A percentile compares a stretch with the other conserved stretches of the same genome.
phyloP scores from a whole-genome alignment of 2,329 filamentous ascomycete genomes.

The Colletotrichum navitas region DNA sequence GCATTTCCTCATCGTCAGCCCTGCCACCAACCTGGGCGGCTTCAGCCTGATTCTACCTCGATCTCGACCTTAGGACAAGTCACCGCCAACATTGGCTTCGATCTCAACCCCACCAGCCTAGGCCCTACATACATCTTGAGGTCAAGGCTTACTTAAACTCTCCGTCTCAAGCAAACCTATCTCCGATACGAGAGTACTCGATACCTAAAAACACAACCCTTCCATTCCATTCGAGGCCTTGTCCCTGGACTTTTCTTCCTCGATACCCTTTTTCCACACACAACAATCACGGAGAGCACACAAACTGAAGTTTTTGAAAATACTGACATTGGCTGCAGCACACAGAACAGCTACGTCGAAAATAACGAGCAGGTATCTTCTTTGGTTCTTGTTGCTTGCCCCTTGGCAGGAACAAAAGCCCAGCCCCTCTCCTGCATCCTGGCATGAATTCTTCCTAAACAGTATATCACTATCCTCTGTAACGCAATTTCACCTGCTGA shows the following conservation, averaged over 20 bases:
- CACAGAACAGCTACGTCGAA: no score
- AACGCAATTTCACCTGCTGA: not conserved
- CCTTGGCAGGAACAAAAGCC: not conserved
- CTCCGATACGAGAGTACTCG: not conserved
- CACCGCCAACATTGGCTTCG: not conserved
- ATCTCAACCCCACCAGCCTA: not conserved
- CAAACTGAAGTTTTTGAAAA: not conserved
- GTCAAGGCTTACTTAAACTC: not conserved
- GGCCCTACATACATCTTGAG: not conserved
- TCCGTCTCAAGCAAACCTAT: not conserved
- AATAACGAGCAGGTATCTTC: not conserved
- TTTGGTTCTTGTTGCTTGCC: not conserved
- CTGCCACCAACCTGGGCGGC: not conserved
- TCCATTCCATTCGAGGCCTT: not conserved
- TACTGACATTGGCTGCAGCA: not conserved
- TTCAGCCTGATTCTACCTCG: not conserved
- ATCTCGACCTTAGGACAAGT: not conserved
- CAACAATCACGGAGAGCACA: not conserved
- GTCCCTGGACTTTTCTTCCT: not conserved
- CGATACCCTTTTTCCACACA: not conserved
- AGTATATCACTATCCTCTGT: no score
- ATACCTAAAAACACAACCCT: not conserved
- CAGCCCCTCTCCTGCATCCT: no score
- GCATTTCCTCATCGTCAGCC: not conserved
- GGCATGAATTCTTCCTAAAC: not conserved